Conservation (phyloP, 129 eudicot species). For the Flaveria brownii region DNA sequence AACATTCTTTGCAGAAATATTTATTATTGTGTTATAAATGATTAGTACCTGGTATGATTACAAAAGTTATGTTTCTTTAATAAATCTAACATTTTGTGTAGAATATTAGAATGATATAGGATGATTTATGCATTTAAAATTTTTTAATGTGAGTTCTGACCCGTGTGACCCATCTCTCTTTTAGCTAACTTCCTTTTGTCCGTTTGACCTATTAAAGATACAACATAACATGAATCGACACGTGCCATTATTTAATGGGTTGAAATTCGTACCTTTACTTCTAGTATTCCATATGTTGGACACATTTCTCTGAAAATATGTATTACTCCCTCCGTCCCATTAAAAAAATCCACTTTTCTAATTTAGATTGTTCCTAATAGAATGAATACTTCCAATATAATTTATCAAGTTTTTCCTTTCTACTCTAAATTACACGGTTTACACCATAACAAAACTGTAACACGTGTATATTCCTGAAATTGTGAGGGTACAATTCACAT, state of each 20-base stretch:
- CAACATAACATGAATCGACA: not conserved
- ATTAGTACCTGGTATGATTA: constrained; percentile 10
- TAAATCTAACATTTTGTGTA: not conserved
- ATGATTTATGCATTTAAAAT: constrained; percentile 2
- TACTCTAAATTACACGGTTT: not conserved
- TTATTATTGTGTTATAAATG: not conserved
- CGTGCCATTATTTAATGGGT: not conserved
- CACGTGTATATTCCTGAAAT: not conserved
- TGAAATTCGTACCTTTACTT: constrained; percentile 1
- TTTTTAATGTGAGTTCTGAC: not conserved
- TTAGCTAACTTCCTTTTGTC: not conserved
- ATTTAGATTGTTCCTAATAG: not conserved
- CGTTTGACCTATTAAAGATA: not conserved
- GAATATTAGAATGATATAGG: not conserved
- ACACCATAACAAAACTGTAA: not conserved
- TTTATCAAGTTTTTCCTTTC: not conserved
- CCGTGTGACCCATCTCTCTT: not conserved
- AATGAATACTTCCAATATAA: not conserved
- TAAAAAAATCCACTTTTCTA: not conserved
- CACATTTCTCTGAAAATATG: not conserved
- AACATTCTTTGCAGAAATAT: not conserved
- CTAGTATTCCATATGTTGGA: not conserved
- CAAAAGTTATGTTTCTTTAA: not conserved
- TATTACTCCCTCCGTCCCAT: not conserved
- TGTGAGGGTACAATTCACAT: not conserved